These are phyloP conservation scores for Claviceps humidiphila DNA, from an alignment of 2,329 filamentous ascomycete genomes.

Conservation along the genomic window DNA sequence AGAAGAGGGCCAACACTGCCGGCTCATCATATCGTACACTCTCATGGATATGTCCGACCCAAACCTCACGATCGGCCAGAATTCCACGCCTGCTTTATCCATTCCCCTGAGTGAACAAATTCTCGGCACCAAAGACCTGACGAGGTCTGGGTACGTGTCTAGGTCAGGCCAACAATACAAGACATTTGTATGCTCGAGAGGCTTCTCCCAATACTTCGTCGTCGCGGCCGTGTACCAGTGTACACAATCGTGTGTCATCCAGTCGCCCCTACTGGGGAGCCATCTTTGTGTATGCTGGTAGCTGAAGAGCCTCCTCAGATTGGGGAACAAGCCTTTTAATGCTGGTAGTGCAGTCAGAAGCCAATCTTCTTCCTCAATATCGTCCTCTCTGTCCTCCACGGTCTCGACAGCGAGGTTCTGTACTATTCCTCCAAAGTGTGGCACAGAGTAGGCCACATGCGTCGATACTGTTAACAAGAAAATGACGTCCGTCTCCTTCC, in stretches of 20 bases:
- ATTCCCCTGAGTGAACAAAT: neutral
- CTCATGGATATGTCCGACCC: constrained; percentile 9
- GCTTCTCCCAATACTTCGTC: constrained; percentile 13
- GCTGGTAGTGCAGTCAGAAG: neutral
- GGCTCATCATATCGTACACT: constrained; percentile 9
- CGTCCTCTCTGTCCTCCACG: neutral
- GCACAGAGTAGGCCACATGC: constrained; percentile 8
- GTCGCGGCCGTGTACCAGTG: constrained; percentile 13
- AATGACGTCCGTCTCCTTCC: constrained; percentile 19
- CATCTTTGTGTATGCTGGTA: neutral
- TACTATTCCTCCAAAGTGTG: constrained; percentile 16
- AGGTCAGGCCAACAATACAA: constrained; percentile 22
- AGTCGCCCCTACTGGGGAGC: constrained; percentile 10
- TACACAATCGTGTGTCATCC: constrained; percentile 19
- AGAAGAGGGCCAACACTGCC: neutral
- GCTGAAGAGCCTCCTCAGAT: constrained; percentile 17
- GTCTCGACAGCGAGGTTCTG: constrained; percentile 15
- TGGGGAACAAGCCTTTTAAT: constrained; percentile 8
- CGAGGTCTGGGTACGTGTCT: constrained; percentile 17
- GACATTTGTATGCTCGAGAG: constrained; percentile 14
- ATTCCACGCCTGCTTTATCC: constrained; percentile 8
- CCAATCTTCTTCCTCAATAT: neutral
- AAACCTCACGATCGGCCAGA: constrained; percentile 21
- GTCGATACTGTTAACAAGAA: constrained; percentile 9
- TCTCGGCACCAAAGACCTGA: constrained; percentile 10